Evolutionary conservation across 192 early-diverging fungal genomes (phyloP), one percentile per base, ranked within the genome.

Genomic region (Podila minutissima): DNA sequence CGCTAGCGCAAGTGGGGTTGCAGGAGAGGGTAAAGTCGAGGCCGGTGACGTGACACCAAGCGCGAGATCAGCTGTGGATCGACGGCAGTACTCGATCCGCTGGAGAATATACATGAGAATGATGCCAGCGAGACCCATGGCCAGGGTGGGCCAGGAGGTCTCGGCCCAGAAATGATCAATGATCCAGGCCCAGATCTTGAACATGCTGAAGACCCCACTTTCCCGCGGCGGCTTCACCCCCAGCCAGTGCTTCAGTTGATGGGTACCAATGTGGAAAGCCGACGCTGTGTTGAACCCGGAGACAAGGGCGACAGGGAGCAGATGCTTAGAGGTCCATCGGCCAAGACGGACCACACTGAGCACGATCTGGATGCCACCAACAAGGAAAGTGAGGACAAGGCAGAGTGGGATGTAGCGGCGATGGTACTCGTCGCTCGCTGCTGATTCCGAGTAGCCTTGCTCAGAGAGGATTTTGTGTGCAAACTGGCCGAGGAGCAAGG

Each of bases 241-340:
- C 33, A 84, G 31, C 58, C 46, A 59, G 22, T 71, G 75, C 51
- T 73, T 76, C 55, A 84, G 15, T 51, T 84, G 83, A 24, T 74
- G 66, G 2, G 78, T 75, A 5, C 73, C 78, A 15, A 84, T 84
- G 58, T 81, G 76, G 55, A 84, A 75, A 20, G 83, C 83, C 4
- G 83, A 72, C 15, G 76, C 83, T 19, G 77, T 75, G 64, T 73
- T 79, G 67, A 84, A 79, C 20, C 83, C 83, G 26, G 83, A 72
- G 55, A 84, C 73, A 24, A 84, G 59, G 8, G 83, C 71, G 5
- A 41, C 72, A 0, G 71, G 70, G 29, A 84, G 60, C 0, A 84
- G 32, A 61, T 83, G 82, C 59, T 67, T 59, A 4, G 83, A 81
- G 17, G 67, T 66, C 69, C 64, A 74, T 31, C 65, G 71, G 3